Conservation (phyloP, 305 asterid genomes). For the Rubia peregrina region DNA sequence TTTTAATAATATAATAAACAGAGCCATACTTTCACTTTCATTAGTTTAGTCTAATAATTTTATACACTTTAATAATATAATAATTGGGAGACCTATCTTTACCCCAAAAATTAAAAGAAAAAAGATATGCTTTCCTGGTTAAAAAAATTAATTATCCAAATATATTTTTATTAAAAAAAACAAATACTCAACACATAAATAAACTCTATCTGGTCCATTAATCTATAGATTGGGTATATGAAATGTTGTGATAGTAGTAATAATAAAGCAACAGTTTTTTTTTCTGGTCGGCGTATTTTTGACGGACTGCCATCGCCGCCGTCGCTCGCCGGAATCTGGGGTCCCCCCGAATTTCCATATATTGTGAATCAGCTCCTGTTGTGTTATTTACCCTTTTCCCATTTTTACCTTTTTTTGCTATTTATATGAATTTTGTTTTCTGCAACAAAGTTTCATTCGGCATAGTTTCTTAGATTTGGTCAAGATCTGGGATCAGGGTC, state of each 20-base stretch:
- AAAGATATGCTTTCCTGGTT: background rate
- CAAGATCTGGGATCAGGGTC: conserved; percentile 18
- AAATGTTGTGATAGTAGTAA: background rate
- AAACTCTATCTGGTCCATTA: conserved; percentile 11
- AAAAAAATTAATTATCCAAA: conserved; percentile 4
- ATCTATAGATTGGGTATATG: conserved; percentile 9
- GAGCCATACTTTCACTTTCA: conserved; percentile 10
- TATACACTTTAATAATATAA: background rate
- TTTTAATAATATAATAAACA: background rate
- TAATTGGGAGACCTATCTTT: conserved; percentile 5
- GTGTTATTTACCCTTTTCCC: conserved; percentile 1
- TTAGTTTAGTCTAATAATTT: conserved; percentile 1
- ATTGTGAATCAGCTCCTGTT: conserved; percentile 12
- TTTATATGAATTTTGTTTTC: conserved; percentile 3
- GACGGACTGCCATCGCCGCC: conserved; percentile 15
- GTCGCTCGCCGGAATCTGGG: conserved; percentile 14
- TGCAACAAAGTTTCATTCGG: conserved; percentile 16
- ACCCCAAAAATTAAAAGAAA: background rate
- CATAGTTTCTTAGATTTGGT: conserved; percentile 19
- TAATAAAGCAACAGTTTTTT: conserved; percentile 12
- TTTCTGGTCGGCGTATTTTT: conserved; percentile 9
- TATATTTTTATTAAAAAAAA: background rate
- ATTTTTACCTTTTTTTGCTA: background rate
- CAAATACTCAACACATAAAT: conserved; percentile 8
- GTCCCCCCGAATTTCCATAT: conserved; percentile 10